Percentiles rank a stretch among this genome's conserved stretches.
phyloP scores from a whole-genome alignment of 177 flowering plant species.

The Vitis hybrid region DNA sequence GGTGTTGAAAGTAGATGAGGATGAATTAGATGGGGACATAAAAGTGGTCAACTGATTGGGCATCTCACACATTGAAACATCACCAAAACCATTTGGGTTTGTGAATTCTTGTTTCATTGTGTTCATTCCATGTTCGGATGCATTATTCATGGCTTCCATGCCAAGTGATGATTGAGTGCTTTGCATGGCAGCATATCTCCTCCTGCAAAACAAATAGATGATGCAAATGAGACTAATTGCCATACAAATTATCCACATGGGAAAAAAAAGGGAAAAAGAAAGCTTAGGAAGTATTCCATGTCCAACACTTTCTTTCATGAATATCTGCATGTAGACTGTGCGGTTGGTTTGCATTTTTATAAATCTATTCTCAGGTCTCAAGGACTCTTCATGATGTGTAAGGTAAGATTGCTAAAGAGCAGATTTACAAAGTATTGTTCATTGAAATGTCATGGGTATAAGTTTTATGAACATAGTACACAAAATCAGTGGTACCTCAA shows the following conservation, averaged over 20 bases:
- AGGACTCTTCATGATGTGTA: too few species aligned
- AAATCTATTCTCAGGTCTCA: too few species aligned
- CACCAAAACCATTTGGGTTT: constrained; percentile 30
- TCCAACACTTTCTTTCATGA: background rate
- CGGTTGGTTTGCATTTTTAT: too few species aligned
- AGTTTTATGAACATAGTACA: background rate
- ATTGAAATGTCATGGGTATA: background rate
- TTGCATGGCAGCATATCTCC: constrained; percentile 73
- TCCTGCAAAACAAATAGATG: constrained; percentile 34
- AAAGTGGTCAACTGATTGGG: constrained; percentile 40
- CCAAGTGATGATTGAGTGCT: constrained; percentile 41
- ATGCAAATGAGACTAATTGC: background rate
- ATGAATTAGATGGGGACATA: constrained; percentile 58
- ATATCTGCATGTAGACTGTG: too few species aligned
- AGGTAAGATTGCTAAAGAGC: background rate
- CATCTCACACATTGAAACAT: constrained; percentile 35
- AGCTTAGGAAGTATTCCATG: background rate
- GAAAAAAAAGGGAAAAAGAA: background rate
- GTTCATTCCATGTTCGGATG: constrained; percentile 28
- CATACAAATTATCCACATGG: background rate
- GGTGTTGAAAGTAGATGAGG: constrained; percentile 44
- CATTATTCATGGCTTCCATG: constrained; percentile 37
- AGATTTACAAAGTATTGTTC: background rate
- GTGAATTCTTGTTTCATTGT: constrained; percentile 36
- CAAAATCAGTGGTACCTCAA: constrained; percentile 41